Evolutionary conservation across 768 basidiomycete species (phyloP).

Genomic region (Mycena polygramma): DNA sequence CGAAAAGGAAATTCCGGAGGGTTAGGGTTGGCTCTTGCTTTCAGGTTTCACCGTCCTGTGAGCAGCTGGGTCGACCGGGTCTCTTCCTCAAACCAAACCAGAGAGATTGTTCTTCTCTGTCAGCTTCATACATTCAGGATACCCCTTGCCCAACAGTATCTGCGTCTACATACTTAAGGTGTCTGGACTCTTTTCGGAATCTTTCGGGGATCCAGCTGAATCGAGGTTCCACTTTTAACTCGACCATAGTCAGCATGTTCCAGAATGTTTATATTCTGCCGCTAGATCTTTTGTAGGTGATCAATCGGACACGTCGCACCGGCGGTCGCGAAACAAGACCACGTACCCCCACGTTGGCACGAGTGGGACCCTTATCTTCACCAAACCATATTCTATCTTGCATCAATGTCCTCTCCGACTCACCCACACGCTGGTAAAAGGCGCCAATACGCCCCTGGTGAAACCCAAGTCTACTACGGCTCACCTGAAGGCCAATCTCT

Average conservation of each 20-base stretch:
- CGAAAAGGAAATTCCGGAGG: background rate
- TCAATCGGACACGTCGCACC: background rate
- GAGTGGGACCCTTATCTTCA: background rate
- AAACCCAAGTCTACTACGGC: slow-evolving; percentile 64
- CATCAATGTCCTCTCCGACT: slow-evolving; percentile 4
- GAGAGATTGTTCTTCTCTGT: no score
- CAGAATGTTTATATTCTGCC: background rate
- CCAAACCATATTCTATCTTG: background rate
- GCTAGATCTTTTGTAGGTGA: background rate
- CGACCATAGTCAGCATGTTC: slow-evolving; percentile 2
- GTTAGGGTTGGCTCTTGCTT: no score
- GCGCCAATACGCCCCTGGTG: slow-evolving; percentile 73
- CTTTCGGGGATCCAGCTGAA: background rate
- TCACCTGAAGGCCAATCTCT: slow-evolving; percentile 38
- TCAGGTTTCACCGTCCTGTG: no score
- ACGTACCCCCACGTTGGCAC: slow-evolving; percentile 15
- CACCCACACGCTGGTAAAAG: slow-evolving; percentile 43
- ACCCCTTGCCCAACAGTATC: no score
- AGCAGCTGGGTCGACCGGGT: no score
- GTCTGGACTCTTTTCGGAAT: no score
- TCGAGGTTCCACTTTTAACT: background rate
- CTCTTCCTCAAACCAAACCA: background rate
- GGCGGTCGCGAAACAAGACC: background rate
- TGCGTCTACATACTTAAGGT: background rate
- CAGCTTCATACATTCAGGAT: no score